Evolutionary conservation across 495 filamentous ascomycete species (phyloP), one percentile per base, ranked within the genome.

Genomic region (Daldinia childiae): DNA sequence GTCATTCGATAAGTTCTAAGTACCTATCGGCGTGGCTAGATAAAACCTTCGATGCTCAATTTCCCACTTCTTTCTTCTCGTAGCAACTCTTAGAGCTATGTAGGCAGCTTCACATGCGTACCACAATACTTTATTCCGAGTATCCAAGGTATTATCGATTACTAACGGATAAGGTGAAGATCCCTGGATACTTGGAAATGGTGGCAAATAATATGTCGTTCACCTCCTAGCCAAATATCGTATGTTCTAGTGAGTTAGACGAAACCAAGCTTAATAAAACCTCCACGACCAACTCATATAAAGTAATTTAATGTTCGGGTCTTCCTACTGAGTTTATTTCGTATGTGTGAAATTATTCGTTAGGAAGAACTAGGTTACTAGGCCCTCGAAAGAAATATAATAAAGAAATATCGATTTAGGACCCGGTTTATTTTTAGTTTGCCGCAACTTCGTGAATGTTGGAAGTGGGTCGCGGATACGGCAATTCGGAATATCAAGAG

Each of bases 201-300:
- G 69, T 72, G 69, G 69, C 64, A 58, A 72, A 64, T 66, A 26
- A 17, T 54, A 43, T 30, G n/a, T 64, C n/a, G 45, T 59, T 72
- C 12, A 38, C 55, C 45, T 57, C 57, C 36, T 50, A 19, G 8
- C 30, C 26, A 45, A 61, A 41, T 62, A 41, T 62, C n/a, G 48
- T 60, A n/a, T n/a, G 19, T 19, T 57, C 11, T 19, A 60, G 26
- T 62, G 12, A 43, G 43, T 66, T 38, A 54, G 55, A 51, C 58
- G 62, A 52, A 66, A 62, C 29, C 34, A 51, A 2, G 17, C 12
- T 19, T 17, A 21, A 12, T 24, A 19, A 11, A 15, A 48, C 43
- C 43, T 48, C 19, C 11, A 21, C 43, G 43, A 24, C 24, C 3
- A 14, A 48, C 43, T 9, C 21, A 9, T 41, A 41, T 48, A 24